These are phyloP conservation scores for Cyberlindnera nakhonratchasimensis DNA, from an alignment of 805 yeast genomes.

Conservation along the genomic window DNA sequence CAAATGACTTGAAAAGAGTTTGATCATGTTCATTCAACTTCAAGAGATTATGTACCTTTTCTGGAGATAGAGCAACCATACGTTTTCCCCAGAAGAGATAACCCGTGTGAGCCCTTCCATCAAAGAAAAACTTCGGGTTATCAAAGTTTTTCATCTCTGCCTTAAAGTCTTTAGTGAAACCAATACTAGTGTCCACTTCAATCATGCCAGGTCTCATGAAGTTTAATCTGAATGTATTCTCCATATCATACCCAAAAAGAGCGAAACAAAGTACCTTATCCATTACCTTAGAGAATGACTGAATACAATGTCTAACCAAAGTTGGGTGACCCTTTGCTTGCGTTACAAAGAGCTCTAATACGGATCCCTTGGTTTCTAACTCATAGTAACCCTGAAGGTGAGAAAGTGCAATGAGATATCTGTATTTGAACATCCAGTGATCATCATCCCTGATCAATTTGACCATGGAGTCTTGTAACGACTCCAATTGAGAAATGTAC, in stretches of 20 bases:
- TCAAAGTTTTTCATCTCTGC: slow-evolving; percentile 48
- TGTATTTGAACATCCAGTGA: slow-evolving; percentile 57
- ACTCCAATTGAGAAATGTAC: slow-evolving; percentile 38
- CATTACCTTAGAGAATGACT: slow-evolving; percentile 53
- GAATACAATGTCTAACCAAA: slow-evolving; percentile 55
- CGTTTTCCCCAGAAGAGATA: slow-evolving; percentile 74
- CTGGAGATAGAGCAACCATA: slow-evolving; percentile 40
- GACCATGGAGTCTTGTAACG: slow-evolving; percentile 39
- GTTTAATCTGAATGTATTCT: slow-evolving; percentile 39
- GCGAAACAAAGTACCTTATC: slow-evolving; percentile 45
- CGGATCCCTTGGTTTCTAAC: slow-evolving; percentile 37
- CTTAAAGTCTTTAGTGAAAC: slow-evolving; percentile 41
- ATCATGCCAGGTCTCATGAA: slow-evolving; percentile 35
- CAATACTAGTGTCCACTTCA: slow-evolving; percentile 37
- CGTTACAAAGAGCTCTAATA: slow-evolving; percentile 42
- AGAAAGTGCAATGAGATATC: slow-evolving; percentile 48
- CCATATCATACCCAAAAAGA: slow-evolving; percentile 44
- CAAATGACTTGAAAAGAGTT: slow-evolving; percentile 39
- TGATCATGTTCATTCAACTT: slow-evolving; percentile 42
- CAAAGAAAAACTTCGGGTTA: slow-evolving; percentile 52
- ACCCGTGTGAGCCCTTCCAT: slow-evolving; percentile 54
- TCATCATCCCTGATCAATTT: slow-evolving; percentile 26
- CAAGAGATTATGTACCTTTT: slow-evolving; percentile 28
- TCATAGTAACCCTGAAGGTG: slow-evolving; percentile 54
- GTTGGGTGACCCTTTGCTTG: slow-evolving; percentile 58